Percentiles rank a stretch among this genome's conserved stretches.
Evolutionary conservation across 768 basidiomycete genomes (phyloP).

Genomic region (Naematelia aurantialba): DNA sequence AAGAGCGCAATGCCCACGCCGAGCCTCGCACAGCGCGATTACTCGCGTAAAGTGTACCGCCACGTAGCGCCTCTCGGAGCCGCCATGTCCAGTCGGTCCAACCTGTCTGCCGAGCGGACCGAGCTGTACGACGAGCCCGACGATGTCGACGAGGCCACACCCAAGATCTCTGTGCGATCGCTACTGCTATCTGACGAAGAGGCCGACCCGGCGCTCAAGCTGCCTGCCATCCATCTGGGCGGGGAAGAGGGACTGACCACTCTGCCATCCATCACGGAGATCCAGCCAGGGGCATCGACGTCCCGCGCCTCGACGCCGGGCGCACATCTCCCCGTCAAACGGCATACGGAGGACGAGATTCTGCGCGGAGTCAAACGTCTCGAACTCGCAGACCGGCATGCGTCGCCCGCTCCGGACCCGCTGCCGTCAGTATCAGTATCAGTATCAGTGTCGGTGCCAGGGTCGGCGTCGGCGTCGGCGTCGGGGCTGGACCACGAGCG

Average conservation of each 20-base stretch:
- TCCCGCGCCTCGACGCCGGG: not conserved
- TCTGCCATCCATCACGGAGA: conserved; percentile 12
- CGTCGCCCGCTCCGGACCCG: conserved; percentile 3
- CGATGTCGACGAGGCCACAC: conserved; percentile 22
- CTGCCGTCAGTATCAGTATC: no score
- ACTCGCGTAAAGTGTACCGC: conserved; percentile 44
- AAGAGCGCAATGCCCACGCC: conserved; percentile 19
- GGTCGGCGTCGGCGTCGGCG: no score
- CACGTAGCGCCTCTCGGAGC: conserved; percentile 43
- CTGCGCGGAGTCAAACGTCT: conserved; percentile 40
- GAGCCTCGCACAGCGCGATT: conserved; percentile 39
- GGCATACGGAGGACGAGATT: conserved; percentile 45
- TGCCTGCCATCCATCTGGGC: conserved; percentile 33
- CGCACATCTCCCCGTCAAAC: conserved; percentile 23
- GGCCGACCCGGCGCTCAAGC: conserved; percentile 32
- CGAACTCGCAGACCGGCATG: conserved; percentile 26
- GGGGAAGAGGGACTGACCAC: conserved; percentile 2
- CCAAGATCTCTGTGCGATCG: conserved; percentile 35
- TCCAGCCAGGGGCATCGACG: not conserved
- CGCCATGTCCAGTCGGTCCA: conserved; percentile 21
- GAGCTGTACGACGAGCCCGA: conserved; percentile 10
- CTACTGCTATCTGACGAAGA: conserved; percentile 32
- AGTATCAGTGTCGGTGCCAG: not conserved
- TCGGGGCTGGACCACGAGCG: no score
- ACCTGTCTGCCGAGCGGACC: conserved; percentile 11